These are phyloP conservation scores for Alternaria rosae DNA, from an alignment of 2,329 filamentous ascomycete genomes.

Conservation along the genomic window DNA sequence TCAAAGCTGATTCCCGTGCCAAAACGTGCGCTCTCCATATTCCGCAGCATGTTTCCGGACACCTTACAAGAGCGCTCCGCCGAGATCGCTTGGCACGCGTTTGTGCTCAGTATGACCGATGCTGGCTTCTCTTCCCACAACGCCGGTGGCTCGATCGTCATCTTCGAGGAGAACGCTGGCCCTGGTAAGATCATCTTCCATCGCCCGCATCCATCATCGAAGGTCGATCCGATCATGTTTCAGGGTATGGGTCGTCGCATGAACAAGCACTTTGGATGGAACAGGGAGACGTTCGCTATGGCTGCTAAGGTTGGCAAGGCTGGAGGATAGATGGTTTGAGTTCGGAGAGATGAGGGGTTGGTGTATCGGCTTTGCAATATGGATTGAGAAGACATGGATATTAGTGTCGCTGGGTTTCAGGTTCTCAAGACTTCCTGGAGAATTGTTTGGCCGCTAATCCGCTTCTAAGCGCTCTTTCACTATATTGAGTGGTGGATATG, in stretches of 20 bases:
- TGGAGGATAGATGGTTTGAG: too few species aligned
- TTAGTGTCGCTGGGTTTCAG: too few species aligned
- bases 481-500: too few species aligned
- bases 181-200: constrained; percentile 36
- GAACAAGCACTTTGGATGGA: constrained; percentile 42
- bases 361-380: too few species aligned
- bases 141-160: constrained; percentile 24
- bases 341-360: too few species aligned
- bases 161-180: constrained; percentile 17
- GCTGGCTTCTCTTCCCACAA: constrained; percentile 20
- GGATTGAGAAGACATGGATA: too few species aligned
- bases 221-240: constrained; percentile 37
- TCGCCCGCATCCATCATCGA: constrained; percentile 36
- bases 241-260: constrained; percentile 36
- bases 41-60: constrained; percentile 23
- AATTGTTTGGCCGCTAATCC: too few species aligned
- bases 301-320: not conserved
- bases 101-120: constrained; percentile 24
- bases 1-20: not conserved
- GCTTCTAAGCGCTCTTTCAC: not conserved
- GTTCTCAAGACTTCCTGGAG: too few species aligned
- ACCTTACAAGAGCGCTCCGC: constrained; percentile 15
- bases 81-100: constrained; percentile 17
- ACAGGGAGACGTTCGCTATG: constrained; percentile 19
- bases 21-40: constrained; percentile 10